Base-by-base conservation (phyloP, 768 basidiomycete genomes). In the Auriculariales sp. region DNA sequence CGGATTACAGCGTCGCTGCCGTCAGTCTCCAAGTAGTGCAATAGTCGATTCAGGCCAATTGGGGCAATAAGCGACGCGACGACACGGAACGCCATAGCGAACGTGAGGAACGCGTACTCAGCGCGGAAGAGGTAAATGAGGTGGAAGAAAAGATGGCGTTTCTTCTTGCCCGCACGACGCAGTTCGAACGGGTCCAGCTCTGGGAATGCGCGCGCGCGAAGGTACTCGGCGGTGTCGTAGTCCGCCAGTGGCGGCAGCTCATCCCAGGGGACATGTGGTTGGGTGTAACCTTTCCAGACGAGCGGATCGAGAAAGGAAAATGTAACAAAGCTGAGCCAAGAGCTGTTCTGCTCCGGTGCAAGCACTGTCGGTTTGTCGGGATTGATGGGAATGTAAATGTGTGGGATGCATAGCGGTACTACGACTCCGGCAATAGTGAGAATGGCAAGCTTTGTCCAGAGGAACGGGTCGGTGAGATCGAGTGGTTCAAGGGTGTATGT, bases 241-340 rank as follows among this genome's bases (percentile, higher is more conserved):
- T 80, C 78, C 1, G 75, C 70, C 25, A 62, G 57, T 1, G 69
- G 66, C 10, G 75, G 77, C 0, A 73, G 56, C 49, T 66, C 56
- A 1, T 72, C 68, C 32, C 63, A 62, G 1, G 70, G 58, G 1
- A 79, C 55, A 56, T 73, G 74, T 2, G 67, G 52, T n/a, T 69
- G 57, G 17, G 64, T 59, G 52, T 68, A 67, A 1, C 70, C 75
- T 11, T 62, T 56, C 48, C 66, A 66, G 22, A 81, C 62, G 30
- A 74, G 60, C 3, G 68, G 66, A 53, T 83, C 76, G 51, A 83
- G 62, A 62, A 71, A 84, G n/a, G 64, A 61, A 57, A 70, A 81
- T 2, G 68, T 57, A 12, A 71, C 30, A 51, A 68, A 57, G 4
- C 67, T 72, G 29, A 75, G 57, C 48, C 67, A 55, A 3, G 74